A percentile compares a stretch with the other conserved stretches of the same genome.
These are phyloP conservation scores for Calamus simplicifolius DNA, from an alignment of 176 grass and related monocot genomes.

Conservation along the genomic window DNA sequence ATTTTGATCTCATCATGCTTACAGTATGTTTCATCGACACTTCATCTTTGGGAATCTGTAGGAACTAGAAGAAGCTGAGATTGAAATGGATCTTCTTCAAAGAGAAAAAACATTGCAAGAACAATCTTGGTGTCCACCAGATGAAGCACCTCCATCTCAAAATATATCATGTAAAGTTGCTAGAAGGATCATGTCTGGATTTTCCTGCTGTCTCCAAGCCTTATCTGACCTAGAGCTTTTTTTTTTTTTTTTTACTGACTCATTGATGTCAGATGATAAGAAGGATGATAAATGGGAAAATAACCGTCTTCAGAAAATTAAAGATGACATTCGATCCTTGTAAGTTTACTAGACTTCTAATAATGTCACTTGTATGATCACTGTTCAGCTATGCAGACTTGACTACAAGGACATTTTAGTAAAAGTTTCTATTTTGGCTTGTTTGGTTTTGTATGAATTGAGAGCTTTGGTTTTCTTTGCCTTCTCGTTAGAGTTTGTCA, in stretches of 20 bases:
- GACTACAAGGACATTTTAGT: too few relatives aligned
- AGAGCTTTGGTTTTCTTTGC: too few relatives aligned
- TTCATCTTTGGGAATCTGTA: conserved; percentile 27
- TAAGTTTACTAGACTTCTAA: conserved; percentile 33
- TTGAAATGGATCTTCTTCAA: conserved; percentile 84
- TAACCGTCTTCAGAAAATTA: conserved; percentile 59
- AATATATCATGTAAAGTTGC: conserved; percentile 27
- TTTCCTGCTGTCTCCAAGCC: not conserved
- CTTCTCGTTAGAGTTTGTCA: too few relatives aligned
- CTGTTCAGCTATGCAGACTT: too few relatives aligned
- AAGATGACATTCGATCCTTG: conserved; percentile 55
- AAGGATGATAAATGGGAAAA: conserved; percentile 49
- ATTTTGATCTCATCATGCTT: conserved; percentile 10
- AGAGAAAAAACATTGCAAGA: conserved; percentile 44
- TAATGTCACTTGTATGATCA: too few relatives aligned
- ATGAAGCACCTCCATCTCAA: conserved; percentile 19
- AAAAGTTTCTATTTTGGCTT: too few relatives aligned
- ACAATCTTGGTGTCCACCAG: conserved; percentile 16
- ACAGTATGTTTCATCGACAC: conserved; percentile 12
- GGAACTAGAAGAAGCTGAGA: conserved; percentile 96
- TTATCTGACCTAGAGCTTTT: not conserved
- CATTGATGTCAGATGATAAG: conserved; percentile 46
- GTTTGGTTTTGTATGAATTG: too few relatives aligned
- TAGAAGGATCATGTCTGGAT: not conserved
- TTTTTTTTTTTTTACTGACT: not conserved